Evolutionary conservation across 805 yeast genomes (phyloP), one percentile per base, ranked within the genome.

Genomic region (Ogataea ganodermae): DNA sequence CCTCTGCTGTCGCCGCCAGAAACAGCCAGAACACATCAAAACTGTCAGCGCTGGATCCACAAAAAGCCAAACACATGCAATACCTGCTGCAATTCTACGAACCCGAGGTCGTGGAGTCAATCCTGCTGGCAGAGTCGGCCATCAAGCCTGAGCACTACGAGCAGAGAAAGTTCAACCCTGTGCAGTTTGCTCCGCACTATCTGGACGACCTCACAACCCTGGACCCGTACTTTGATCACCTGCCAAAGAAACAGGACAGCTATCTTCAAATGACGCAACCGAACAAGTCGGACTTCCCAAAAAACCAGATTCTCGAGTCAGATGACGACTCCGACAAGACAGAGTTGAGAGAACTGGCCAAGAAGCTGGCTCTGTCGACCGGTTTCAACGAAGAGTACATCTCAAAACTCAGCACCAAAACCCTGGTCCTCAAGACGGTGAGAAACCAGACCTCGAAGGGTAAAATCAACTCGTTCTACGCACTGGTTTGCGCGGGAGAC

Each of bases 401-500:
- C 56, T 72, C 75, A 48, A 75, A 74, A 44, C 74, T 89, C 50
- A 74, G 75, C 46, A 81, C 81, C 57, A 81, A 84, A 62, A 86
- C 89, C 2, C 66, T 87, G 51, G 75, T 86, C 33, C 73, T 83
- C 73, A 90, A 89, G 69, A 74, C 87, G 43, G 98, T 92, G 21
- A 83, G 90, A 46, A 89, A 89, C 65, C 96, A 89, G 75, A 92
- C 97, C 2, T 83, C 89, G 32, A 88, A 89, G 73, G 97, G 97
- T 66, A 90, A 89, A 65, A 88, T 88, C 55, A 81, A 85, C 43
- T 80, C 89, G 32, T 84, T 81, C 66, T 92, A 87, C 68, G 86
- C 90, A 0, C 68, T 94, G 53, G 92, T 90, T 12, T 86, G 90
- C 30, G 97, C 87, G 13, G 99, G 99, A 40, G 96, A 94, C 68